Evolutionary conservation across 805 yeast species (phyloP).

Genomic region (Jamesozyma jinghongensis): DNA sequence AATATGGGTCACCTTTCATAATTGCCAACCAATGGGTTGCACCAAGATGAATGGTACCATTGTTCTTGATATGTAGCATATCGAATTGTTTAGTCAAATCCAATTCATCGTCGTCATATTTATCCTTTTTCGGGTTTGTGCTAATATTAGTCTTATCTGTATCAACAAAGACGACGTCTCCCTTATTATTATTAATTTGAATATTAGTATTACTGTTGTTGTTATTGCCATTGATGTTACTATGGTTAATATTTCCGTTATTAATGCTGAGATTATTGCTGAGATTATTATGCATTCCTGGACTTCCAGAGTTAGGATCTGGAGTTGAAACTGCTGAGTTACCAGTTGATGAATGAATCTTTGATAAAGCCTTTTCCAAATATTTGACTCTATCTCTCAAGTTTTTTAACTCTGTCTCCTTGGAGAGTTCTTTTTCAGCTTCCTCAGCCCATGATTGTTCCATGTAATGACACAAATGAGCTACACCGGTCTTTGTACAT

Average conservation of each 20-base stretch:
- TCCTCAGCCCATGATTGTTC: slow-evolving; percentile 53
- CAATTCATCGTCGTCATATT: slow-evolving; percentile 29
- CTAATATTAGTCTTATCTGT: not conserved
- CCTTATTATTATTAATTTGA: not conserved
- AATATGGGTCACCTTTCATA: slow-evolving; percentile 49
- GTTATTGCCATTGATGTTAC: not conserved
- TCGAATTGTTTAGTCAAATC: slow-evolving; percentile 37
- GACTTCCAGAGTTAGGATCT: slow-evolving; percentile 9
- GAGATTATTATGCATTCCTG: not conserved
- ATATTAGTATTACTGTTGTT: not conserved
- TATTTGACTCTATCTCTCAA: slow-evolving; percentile 48
- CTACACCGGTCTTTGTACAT: slow-evolving; percentile 49
- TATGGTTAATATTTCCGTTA: not conserved
- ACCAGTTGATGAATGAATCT: slow-evolving; percentile 7
- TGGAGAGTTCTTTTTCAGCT: slow-evolving; percentile 40
- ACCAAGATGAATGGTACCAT: slow-evolving; percentile 38
- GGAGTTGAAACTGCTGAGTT: slow-evolving; percentile 14
- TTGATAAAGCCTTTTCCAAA: slow-evolving; percentile 41
- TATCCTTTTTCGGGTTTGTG: slow-evolving; percentile 4
- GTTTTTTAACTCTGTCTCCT: slow-evolving; percentile 39
- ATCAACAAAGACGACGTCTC: too few relatives aligned
- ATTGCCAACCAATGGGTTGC: slow-evolving; percentile 52
- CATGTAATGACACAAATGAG: slow-evolving; percentile 47
- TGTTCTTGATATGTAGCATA: slow-evolving; percentile 36
- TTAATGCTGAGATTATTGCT: not conserved